Base-by-base conservation (phyloP, 495 filamentous ascomycete species). In the Hypoxylon cercidicola region DNA sequence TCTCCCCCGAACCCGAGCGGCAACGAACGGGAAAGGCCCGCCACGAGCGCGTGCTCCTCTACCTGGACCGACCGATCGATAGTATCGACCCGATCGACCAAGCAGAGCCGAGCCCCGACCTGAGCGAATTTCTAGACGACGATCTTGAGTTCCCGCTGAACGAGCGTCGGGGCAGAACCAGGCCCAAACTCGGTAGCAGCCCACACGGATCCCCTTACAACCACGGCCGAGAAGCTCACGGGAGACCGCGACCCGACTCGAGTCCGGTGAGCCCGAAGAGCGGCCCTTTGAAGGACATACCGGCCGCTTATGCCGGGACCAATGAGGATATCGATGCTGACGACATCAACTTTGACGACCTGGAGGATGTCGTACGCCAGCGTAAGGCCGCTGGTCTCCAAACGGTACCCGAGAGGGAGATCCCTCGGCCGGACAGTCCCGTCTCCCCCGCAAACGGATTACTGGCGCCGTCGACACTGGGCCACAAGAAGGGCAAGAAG, bases 111-210 rank as follows among this genome's bases (percentile, higher is more conserved):
- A 77, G 72, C 56, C 72, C 76, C 1, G 73, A 80, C 37, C 65
- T 78, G 7, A 76, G 72, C 63, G 77, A 76, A 13, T 77, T 80
- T 28, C 65, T 80, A 46, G 73, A 78, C 20, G 68, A 69, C 19
- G 70, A 71, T 8, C 55, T 68, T 7, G 64, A 66, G 12, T 70
- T 72, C 21, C 62, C 66, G 11, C 52, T 60, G 19, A 57, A 30
- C 23, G 66, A 68, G 10, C 71, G 65, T 44, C 65, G 48, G 25
- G 65, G 66, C 43, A 56, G 63, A 19, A 59, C 52, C 18, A 60
- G 56, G 28, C 68, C 66, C 4, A 66, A 69, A 13, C 50, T 59
- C 8, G 55, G 51, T 25, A 60, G 56, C 41, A 23, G 25, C 20
- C 41, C 25, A 0, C 23, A 55, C 11, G 47, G 50, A 23, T 66